phyloP scores from a whole-genome alignment of 495 filamentous ascomycete genomes.

The Aspergillus funiculosus region DNA sequence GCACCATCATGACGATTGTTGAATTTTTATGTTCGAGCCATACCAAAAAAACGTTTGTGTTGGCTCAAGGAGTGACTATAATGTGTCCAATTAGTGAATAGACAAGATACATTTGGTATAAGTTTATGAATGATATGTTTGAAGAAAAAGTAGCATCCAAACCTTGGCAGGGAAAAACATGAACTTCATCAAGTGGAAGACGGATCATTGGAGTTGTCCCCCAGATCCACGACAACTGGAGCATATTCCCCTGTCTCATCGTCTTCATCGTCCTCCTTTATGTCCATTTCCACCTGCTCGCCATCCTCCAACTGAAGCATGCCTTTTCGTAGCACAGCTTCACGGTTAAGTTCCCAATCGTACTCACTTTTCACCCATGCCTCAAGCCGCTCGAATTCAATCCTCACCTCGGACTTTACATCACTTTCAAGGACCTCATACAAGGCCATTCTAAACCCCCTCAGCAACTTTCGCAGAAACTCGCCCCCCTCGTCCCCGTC shows the following conservation, averaged over 20 bases:
- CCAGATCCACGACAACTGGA: conserved; percentile 71
- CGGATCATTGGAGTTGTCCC: neutral
- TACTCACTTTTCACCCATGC: conserved; percentile 49
- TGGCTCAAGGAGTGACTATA: neutral
- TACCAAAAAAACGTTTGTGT: neutral
- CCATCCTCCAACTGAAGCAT: conserved; percentile 69
- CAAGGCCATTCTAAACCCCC: conserved; percentile 44
- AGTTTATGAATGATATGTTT: too few relatives aligned
- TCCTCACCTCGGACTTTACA: conserved; percentile 34
- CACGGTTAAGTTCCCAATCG: conserved; percentile 59
- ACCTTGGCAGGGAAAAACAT: too few relatives aligned
- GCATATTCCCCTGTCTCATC: conserved; percentile 84
- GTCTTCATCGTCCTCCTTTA: conserved; percentile 68
- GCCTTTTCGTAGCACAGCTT: conserved; percentile 53
- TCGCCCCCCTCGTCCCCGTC: conserved; percentile 47
- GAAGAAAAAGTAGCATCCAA: too few relatives aligned
- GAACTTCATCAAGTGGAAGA: too few relatives aligned
- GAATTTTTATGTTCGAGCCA: neutral
- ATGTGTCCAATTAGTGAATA: neutral
- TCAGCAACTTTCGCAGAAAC: conserved; percentile 50
- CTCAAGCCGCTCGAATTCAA: conserved; percentile 53
- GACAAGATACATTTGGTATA: neutral
- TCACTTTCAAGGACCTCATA: conserved; percentile 37
- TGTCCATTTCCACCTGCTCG: conserved; percentile 72
- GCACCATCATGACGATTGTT: too few relatives aligned